Base-by-base conservation (phyloP, 352 stramenopile species). In the Elongisporangium anandrum region DNA sequence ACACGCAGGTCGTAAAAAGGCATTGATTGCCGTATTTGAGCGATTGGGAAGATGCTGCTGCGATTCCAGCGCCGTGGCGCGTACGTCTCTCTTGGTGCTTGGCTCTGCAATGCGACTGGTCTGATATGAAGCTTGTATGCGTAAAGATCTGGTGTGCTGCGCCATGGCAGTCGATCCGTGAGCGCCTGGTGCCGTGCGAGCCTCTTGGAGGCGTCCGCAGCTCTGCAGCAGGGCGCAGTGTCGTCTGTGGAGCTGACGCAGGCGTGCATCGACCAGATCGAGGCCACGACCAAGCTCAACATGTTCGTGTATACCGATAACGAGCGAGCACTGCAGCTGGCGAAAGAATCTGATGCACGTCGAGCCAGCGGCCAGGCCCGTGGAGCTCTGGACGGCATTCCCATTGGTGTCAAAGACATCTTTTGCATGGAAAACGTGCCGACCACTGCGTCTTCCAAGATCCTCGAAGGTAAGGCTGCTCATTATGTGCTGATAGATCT, bases 351-450 rank as follows among this genome's bases (percentile, higher is more conserved):
- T 3, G 88, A 98, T 61, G 66, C 75, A 38, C 72, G 93, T 17
- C 80, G 88, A 17, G 59, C 61, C 6, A 58, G 65, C 21, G 78
- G 79, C 5, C 39, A 67, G 8, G 39, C 73, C 2, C 70, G 76
- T 19, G 81, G 80, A n/a, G 47, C 77, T 16, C 69, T 99, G 39
- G 94, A 98, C 67, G 97, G 97, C 49, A 96, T 99, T 56, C 96
- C 96, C 2, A 69, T 99, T 7, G 96, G 92, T 12, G 75, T 99
- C 20, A 99, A 99, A 67, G 92, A 98, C 57, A 97, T 98, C 65
- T 93, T 98, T 54, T 98, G 96, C 61, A 92, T 92, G 85, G 69
- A 93, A 48, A 77, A 79, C 29, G 79, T 93, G 20, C 84, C 91
- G 12, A 97, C 94, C 5, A 95, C 90, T 7, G 94, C 94, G 8